Evolutionary conservation across 1,284 basidiomycete species (phyloP).

Genomic region (Ceratobasidium sp.): DNA sequence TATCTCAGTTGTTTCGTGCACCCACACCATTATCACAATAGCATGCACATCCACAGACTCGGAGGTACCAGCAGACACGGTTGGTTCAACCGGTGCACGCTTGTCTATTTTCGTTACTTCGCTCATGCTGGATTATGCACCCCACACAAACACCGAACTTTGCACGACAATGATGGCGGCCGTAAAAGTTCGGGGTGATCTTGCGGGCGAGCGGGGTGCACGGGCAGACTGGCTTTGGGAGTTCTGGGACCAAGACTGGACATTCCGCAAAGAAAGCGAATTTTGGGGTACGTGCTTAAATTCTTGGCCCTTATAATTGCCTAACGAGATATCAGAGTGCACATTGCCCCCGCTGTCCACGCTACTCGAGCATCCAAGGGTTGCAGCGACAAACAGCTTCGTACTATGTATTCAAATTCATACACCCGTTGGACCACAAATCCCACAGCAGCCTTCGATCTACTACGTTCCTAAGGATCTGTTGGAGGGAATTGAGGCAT

Average conservation of each 20-base stretch:
- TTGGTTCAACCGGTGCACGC: background rate
- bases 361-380: constrained; percentile 65
- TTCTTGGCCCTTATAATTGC: background rate
- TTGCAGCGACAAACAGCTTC: constrained; percentile 67
- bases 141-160: constrained; percentile 64
- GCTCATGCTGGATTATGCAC: constrained; percentile 64
- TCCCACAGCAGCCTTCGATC: constrained; percentile 69
- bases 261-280: constrained; percentile 70
- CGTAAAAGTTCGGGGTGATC: constrained; percentile 69
- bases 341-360: constrained; percentile 67
- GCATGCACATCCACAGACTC: constrained; percentile 34
- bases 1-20: constrained; percentile 30
- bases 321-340: constrained; percentile 58
- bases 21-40: background rate
- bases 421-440: constrained; percentile 67
- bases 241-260: constrained; percentile 67
- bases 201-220: constrained; percentile 65
- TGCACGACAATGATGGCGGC: constrained; percentile 73
- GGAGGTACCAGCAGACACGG: background rate
- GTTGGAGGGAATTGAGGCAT: constrained; percentile 66
- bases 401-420: constrained; percentile 77
- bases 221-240: constrained; percentile 79
- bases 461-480: constrained; percentile 69
- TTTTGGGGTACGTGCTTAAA: constrained; percentile 65
- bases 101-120: constrained; percentile 73